Conservation (phyloP, 768 basidiomycete species). For the Pholiota microspora region DNA sequence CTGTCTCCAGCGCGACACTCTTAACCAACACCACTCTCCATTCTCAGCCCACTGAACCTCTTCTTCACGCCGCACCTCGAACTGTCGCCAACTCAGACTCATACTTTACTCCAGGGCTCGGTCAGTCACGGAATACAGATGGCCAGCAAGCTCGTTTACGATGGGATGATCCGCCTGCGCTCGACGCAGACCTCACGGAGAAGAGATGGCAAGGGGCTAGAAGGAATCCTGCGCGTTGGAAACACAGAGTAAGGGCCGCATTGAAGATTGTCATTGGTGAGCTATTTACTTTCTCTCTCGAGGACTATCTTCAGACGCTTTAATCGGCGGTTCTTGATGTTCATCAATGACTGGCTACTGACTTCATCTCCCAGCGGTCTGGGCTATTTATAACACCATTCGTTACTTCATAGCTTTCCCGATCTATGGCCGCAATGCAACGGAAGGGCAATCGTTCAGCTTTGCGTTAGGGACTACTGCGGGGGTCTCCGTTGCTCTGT, state of each 20-base stretch:
- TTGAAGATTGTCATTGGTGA: slow-evolving; percentile 39
- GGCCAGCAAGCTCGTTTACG: slow-evolving; percentile 19
- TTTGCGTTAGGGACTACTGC: slow-evolving; percentile 50
- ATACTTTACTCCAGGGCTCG: slow-evolving; percentile 26
- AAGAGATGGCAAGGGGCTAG: slow-evolving; percentile 23
- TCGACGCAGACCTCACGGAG: slow-evolving; percentile 27
- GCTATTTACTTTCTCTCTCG: slow-evolving; percentile 13
- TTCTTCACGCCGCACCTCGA: slow-evolving; percentile 33
- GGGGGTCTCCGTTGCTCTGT: slow-evolving; percentile 37
- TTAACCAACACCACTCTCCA: slow-evolving; percentile 34
- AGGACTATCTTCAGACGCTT: not conserved
- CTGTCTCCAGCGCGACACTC: slow-evolving; percentile 36
- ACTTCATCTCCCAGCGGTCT: slow-evolving; percentile 38
- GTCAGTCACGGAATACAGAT: slow-evolving; percentile 28
- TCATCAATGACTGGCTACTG: slow-evolving; percentile 2
- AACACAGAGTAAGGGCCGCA: slow-evolving; percentile 24
- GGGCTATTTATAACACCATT: slow-evolving; percentile 60
- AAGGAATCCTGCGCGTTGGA: slow-evolving; percentile 27
- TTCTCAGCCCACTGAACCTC: slow-evolving; percentile 43
- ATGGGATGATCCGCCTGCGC: slow-evolving; percentile 26
- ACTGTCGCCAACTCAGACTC: slow-evolving; percentile 24
- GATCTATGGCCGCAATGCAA: slow-evolving; percentile 30
- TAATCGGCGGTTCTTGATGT: not conserved
- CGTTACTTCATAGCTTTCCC: slow-evolving; percentile 66
- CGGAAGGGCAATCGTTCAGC: slow-evolving; percentile 38